Conservation (phyloP, 2,329 filamentous ascomycete genomes). For the Ambrosiella xylebori region DNA sequence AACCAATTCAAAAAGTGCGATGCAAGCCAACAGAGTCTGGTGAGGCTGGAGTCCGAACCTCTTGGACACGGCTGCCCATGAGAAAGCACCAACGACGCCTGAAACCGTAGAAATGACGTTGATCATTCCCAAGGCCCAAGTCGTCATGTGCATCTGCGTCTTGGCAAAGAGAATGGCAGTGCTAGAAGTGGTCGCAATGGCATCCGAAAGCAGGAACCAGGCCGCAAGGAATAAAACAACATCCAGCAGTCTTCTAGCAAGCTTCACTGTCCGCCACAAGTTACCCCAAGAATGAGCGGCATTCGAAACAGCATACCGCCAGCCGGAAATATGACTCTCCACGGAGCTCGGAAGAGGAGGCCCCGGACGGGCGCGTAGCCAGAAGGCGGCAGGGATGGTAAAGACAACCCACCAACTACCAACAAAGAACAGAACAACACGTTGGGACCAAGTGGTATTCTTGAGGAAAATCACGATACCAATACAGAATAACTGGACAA, state of each 20-base stretch:
- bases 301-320: constrained; percentile 35
- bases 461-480: constrained; percentile 54
- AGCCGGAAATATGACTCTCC: constrained; percentile 19
- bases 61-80: constrained; percentile 67
- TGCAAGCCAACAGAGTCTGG: constrained; percentile 85
- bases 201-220: constrained; percentile 91
- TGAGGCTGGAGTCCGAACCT: constrained; percentile 54
- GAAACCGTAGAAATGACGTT: constrained; percentile 77
- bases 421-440: constrained; percentile 71
- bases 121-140: constrained; percentile 76
- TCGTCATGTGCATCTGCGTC: constrained; percentile 76
- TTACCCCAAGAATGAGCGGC: constrained; percentile 73
- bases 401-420: constrained; percentile 89
- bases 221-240: constrained; percentile 65
- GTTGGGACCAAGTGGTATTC: constrained; percentile 69
- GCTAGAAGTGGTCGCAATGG: constrained; percentile 83
- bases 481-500: constrained; percentile 70
- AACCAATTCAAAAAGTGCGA: constrained; percentile 78
- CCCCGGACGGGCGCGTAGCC: constrained; percentile 75
- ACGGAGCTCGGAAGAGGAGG: constrained; percentile 45
- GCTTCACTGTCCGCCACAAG: constrained; percentile 59
- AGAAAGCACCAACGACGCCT: constrained; percentile 75
- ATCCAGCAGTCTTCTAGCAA: constrained; percentile 56
- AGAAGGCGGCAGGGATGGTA: constrained; percentile 72
- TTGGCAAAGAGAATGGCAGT: constrained; percentile 94